These are phyloP conservation scores for Aspergillus terreus DNA, from an alignment of 2,329 filamentous ascomycete species.

Conservation along the genomic window DNA sequence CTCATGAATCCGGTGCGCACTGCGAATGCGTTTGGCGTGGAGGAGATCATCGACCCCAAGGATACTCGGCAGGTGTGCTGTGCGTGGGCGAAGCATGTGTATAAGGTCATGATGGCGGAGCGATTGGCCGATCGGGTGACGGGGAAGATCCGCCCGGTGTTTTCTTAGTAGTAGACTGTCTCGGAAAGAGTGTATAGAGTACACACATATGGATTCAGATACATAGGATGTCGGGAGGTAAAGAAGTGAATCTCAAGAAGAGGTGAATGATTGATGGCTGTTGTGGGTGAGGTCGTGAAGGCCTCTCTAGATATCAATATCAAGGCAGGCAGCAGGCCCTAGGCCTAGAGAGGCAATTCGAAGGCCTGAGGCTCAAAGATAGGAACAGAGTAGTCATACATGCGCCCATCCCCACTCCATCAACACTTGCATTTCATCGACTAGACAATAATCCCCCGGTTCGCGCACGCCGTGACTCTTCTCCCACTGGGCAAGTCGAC, in stretches of 20 bases:
- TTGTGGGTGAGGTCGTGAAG: too few species aligned
- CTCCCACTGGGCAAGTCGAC: background rate
- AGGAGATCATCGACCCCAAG: slow-evolving; percentile 63
- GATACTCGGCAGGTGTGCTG: slow-evolving; percentile 54
- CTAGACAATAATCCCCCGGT: slow-evolving; percentile 50
- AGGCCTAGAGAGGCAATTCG: too few species aligned
- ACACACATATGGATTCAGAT: background rate
- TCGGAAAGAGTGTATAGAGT: background rate
- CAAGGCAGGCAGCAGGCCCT: too few species aligned
- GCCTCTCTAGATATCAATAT: too few species aligned
- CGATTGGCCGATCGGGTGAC: slow-evolving; percentile 42
- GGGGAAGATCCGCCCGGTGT: slow-evolving; percentile 43
- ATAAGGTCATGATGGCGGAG: slow-evolving; percentile 50
- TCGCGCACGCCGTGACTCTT: slow-evolving; percentile 23
- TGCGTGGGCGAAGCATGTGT: slow-evolving; percentile 56
- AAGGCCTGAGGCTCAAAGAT: too few species aligned
- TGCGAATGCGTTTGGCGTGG: slow-evolving; percentile 60
- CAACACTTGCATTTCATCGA: slow-evolving; percentile 48
- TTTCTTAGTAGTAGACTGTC: slow-evolving; percentile 40
- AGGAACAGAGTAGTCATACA: background rate
- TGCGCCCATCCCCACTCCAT: slow-evolving; percentile 7
- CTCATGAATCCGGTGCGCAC: slow-evolving; percentile 64
- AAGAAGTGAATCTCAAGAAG: too few species aligned
- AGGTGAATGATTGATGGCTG: too few species aligned
- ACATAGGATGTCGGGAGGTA: background rate